Evolutionary conservation across 164 flowering plant species (phyloP).

Genomic region (Nelumbo lutea): DNA sequence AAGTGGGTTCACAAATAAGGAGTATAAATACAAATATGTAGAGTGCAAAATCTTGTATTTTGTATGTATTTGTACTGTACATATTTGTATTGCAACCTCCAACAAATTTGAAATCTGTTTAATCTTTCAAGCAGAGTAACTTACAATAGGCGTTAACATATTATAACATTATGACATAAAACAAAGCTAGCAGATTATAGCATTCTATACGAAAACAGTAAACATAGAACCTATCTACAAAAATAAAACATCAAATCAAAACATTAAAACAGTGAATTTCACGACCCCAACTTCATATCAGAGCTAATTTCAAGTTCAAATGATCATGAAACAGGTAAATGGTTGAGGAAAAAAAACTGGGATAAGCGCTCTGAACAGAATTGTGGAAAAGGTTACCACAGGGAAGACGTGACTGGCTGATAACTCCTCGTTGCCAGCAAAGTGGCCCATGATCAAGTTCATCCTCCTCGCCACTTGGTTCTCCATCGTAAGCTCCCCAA

Average conservation of each 20-base stretch:
- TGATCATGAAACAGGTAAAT: neutral
- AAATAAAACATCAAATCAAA: neutral
- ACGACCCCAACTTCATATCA: neutral
- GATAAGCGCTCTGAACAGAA: neutral
- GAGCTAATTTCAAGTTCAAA: neutral
- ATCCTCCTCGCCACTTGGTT: constrained; percentile 15
- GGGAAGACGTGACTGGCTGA: constrained; percentile 14
- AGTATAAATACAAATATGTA: too few relatives aligned
- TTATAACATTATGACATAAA: too few relatives aligned
- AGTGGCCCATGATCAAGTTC: constrained; percentile 7
- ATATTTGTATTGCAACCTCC: too few relatives aligned
- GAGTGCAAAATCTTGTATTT: too few relatives aligned
- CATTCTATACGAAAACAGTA: too few relatives aligned
- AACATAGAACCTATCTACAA: too few relatives aligned
- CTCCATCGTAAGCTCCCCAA: constrained; percentile 11
- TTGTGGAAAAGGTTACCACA: constrained; percentile 19
- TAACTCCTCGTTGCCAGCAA: constrained; percentile 6
- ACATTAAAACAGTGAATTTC: neutral
- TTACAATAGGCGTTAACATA: too few relatives aligned
- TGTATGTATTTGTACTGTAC: too few relatives aligned
- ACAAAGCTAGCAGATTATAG: too few relatives aligned
- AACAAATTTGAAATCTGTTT: too few relatives aligned
- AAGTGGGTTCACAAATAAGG: neutral
- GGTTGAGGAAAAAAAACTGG: neutral
- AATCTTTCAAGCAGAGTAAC: too few relatives aligned